These are phyloP conservation scores for Fusarium graminum DNA, from an alignment of 2,329 filamentous ascomycete species.

Conservation along the genomic window DNA sequence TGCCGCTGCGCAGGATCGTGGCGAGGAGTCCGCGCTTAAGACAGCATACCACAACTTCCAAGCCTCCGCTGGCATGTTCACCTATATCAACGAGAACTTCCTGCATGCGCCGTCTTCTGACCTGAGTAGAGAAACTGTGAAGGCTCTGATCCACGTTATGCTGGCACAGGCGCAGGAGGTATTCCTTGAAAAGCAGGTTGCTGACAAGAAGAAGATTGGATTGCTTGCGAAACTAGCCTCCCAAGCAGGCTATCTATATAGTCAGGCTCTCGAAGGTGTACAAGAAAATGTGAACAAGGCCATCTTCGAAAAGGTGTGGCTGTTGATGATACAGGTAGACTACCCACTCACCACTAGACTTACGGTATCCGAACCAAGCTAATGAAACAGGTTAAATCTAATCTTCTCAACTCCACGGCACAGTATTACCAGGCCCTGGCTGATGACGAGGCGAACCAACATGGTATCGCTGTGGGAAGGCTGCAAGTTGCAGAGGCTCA, in stretches of 20 bases:
- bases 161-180: conserved; percentile 97
- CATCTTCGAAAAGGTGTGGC: conserved; percentile 95
- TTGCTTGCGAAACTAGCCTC: conserved; percentile 93
- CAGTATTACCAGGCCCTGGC: conserved; percentile 95
- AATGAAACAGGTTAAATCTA: conserved; percentile 76
- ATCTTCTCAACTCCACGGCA: conserved; percentile 84
- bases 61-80: conserved; percentile 98
- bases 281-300: conserved; percentile 93
- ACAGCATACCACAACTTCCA: conserved; percentile 98
- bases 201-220: conserved; percentile 92
- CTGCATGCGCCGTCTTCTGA: conserved; percentile 97
- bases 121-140: conserved; percentile 93
- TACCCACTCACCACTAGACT: background rate
- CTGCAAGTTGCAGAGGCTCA: conserved; percentile 84
- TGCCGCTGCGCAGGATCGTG: conserved; percentile 90
- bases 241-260: conserved; percentile 89
- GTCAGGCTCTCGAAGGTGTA: conserved; percentile 87
- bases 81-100: conserved; percentile 99
- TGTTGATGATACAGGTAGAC: conserved; percentile 80
- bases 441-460: conserved; percentile 88
- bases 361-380: conserved; percentile 18
- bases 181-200: conserved; percentile 95
- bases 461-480: conserved; percentile 86
- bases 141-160: conserved; percentile 91
- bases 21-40: conserved; percentile 93